Base-by-base conservation (phyloP, 257 asterid genomes). In the Petrea volubilis region DNA sequence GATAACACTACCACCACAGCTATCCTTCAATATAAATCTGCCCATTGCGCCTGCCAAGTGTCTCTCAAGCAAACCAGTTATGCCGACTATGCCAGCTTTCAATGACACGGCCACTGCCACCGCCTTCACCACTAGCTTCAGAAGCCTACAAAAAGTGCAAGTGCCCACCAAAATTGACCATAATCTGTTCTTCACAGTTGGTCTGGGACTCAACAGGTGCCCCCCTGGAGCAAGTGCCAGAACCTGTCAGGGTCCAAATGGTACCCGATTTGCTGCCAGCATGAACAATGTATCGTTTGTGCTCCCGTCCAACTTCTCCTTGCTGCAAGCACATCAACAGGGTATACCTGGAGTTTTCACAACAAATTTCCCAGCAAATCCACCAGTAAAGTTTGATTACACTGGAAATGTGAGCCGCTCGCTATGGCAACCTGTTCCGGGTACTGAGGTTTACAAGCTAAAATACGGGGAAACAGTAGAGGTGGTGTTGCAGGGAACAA, bases 1-100 rank as follows among this genome's bases (percentile, higher is more conserved):
- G 97, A 91, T 75, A 94, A 91, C 67, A 94, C 97, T 28, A 91
- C 98, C 78, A 82, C 97, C 73, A 94, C 98, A 23, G 97, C 98
- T 73, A 82, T 94, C 46, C 89, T 94, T 13, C 79, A 91, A 31
- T 94, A 94, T 80, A 73, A 82, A 57, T 61, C 85, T 14, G 80
- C 87, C 23, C 77, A 86, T 0, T 86, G 96, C 79, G n/a, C 75
- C 85, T 20, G 82, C 84, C 18, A 87, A 85, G 44, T 64, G 86
- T 17, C 51, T 61, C 69, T 53, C 82, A 0, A 10, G 40, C 0
- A 89, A 77, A 50, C 96, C 98, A 0, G 29, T 84, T 44, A 77
- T 51, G 49, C 86, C 97, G 2, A 27, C 53, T 11, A 77, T 94
- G 24, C 97, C 98, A 0, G 93, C 97, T 12, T 94, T 78, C 55